Percentiles rank a stretch among this genome's conserved stretches.
phyloP scores from a whole-genome alignment of 148 eudicot genomes.

The Polygonum maritimum region DNA sequence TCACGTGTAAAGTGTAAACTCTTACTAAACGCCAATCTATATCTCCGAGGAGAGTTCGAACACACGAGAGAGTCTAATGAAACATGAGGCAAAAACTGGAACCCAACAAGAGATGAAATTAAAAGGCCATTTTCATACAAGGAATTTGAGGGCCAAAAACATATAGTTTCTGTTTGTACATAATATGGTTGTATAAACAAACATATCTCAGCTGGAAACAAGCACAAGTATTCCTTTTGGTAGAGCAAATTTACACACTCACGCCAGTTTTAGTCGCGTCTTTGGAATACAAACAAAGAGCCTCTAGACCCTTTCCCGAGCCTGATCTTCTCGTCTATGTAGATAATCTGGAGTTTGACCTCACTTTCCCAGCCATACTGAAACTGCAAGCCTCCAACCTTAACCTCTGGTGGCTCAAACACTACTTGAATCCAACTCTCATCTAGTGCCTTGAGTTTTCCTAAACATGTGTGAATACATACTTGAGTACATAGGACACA shows the following conservation, averaged over 20 bases:
- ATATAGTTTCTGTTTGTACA: not conserved
- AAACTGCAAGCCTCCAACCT: slow-evolving; percentile 60
- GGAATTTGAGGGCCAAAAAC: not conserved
- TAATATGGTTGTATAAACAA: not conserved
- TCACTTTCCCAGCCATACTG: slow-evolving; percentile 85
- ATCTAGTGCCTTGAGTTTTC: slow-evolving; percentile 74
- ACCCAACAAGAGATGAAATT: not conserved
- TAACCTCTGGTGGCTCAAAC: slow-evolving; percentile 81
- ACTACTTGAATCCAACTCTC: slow-evolving; percentile 86
- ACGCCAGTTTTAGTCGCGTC: slow-evolving; percentile 20
- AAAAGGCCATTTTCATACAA: not conserved
- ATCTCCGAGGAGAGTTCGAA: not conserved
- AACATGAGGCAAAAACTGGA: no score
- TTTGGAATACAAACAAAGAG: slow-evolving; percentile 84
- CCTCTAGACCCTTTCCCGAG: slow-evolving; percentile 92
- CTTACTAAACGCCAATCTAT: not conserved
- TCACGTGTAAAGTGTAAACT: no score
- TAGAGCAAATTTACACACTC: not conserved
- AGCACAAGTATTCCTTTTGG: not conserved
- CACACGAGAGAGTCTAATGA: no score
- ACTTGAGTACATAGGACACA: not conserved
- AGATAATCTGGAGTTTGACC: slow-evolving; percentile 84
- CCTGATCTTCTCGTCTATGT: slow-evolving; percentile 81
- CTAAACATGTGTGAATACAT: slow-evolving; percentile 22
- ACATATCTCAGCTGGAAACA: not conserved